These are phyloP conservation scores for Flaveria linearis DNA, from an alignment of 129 eudicot species.

Conservation along the genomic window DNA sequence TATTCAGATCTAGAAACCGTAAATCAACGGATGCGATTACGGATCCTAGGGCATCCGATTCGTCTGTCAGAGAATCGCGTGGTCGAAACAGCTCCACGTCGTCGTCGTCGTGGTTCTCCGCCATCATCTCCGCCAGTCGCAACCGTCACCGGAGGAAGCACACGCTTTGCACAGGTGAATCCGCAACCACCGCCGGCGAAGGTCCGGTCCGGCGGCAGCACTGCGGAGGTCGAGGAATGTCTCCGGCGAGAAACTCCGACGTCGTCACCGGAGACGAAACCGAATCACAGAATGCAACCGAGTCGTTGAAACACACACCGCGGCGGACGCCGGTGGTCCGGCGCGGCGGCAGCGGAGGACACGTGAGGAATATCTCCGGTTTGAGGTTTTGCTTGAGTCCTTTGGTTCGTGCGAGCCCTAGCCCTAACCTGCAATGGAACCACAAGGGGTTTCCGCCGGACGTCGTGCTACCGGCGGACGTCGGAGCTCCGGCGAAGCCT, in stretches of 20 bases:
- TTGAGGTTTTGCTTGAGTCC: constrained; percentile 63
- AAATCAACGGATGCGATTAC: constrained; percentile 28
- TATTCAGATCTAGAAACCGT: constrained; percentile 65
- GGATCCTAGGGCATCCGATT: constrained; percentile 29
- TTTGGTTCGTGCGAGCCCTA: constrained; percentile 72
- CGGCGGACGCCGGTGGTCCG: constrained; percentile 38
- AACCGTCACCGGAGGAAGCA: constrained; percentile 41
- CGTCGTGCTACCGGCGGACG: constrained; percentile 44
- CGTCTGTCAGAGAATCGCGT: constrained; percentile 22
- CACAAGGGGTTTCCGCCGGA: constrained; percentile 59
- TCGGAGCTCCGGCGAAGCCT: constrained; percentile 50
- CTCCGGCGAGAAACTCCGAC: constrained; percentile 60
- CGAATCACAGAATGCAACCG: constrained; percentile 37
- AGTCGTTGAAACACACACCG: constrained; percentile 62
- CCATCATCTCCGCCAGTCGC: constrained; percentile 23
- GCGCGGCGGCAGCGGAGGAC: constrained; percentile 38
- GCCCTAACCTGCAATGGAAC: constrained; percentile 64
- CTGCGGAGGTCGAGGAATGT: constrained; percentile 60
- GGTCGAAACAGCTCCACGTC: constrained; percentile 30
- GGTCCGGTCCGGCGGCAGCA: constrained; percentile 30
- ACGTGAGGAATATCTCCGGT: constrained; percentile 43
- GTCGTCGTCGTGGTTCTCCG: constrained; percentile 62
- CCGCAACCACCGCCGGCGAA: constrained; percentile 12
- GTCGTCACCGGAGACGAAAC: constrained; percentile 42
- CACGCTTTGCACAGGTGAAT: constrained; percentile 33